Evolutionary conservation across 495 filamentous ascomycete species (phyloP).

Genomic region (Haplographium delicatum): DNA sequence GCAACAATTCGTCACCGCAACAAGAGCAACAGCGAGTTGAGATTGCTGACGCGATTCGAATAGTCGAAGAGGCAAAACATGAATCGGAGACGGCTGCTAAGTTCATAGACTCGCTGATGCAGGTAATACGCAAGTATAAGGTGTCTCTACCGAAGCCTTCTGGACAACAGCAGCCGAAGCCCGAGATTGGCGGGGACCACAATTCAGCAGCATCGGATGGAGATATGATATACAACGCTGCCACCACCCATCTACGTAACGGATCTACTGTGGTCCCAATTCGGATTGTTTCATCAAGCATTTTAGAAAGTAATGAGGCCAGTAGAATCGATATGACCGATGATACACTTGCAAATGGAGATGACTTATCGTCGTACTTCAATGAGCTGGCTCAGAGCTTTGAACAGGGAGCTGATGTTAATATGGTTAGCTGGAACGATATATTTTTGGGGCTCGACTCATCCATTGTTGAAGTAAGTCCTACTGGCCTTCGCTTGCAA

Average conservation of each 20-base stretch:
- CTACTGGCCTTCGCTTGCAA: too few species aligned
- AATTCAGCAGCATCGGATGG: background rate
- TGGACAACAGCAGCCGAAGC: background rate
- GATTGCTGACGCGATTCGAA: conserved; percentile 38
- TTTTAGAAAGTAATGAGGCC: too few species aligned
- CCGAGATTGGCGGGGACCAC: conserved; percentile 1
- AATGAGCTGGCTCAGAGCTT: background rate
- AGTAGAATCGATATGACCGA: too few species aligned
- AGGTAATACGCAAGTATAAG: conserved; percentile 29
- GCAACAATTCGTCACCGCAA: conserved; percentile 30
- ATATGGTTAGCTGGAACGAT: conserved; percentile 1
- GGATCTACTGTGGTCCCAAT: too few species aligned
- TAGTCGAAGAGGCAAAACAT: conserved; percentile 35
- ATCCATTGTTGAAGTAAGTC: too few species aligned
- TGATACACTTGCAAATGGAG: background rate
- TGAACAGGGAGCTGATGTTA: background rate
- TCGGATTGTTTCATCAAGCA: too few species aligned
- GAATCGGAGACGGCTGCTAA: conserved; percentile 31
- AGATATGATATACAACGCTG: background rate
- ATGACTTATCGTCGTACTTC: background rate
- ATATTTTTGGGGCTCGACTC: conserved; percentile 6
- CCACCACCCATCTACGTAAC: background rate
- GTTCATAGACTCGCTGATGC: conserved; percentile 32
- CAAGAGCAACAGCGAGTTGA: conserved; percentile 36
- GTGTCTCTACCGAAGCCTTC: too few species aligned